These are phyloP conservation scores for Halophytophthora polymorphica DNA, from an alignment of 352 stramenopile species.

Conservation along the genomic window DNA sequence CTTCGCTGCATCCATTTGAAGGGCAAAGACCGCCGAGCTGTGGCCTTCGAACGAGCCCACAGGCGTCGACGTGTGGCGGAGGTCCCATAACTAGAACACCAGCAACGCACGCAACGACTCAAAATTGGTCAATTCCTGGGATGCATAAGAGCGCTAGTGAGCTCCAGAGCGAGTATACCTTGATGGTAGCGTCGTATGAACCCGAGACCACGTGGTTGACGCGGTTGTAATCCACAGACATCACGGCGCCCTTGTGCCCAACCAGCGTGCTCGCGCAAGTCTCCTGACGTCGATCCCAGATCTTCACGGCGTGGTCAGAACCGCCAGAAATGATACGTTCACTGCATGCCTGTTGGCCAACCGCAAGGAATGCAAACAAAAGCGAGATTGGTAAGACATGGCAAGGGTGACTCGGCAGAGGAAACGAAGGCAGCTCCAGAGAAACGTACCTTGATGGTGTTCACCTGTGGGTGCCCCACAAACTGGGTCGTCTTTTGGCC, in stretches of 20 bases:
- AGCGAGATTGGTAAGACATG: too few species aligned
- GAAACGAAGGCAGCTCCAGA: too few species aligned
- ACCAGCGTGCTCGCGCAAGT: conserved; percentile 14
- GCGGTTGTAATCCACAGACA: conserved; percentile 27
- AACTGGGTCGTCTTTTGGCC: conserved; percentile 18
- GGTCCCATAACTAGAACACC: conserved; percentile 18
- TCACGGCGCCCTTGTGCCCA: conserved; percentile 22
- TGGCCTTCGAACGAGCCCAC: conserved; percentile 23
- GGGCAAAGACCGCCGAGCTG: conserved; percentile 28
- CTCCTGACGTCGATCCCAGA: conserved; percentile 27
- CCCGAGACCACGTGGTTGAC: conserved; percentile 20
- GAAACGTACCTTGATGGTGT: conserved; percentile 21
- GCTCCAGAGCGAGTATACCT: conserved; percentile 6
- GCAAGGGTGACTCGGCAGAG: too few species aligned
- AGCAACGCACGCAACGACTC: not conserved
- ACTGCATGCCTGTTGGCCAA: conserved; percentile 8
- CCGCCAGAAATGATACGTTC: conserved; percentile 18
- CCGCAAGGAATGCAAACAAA: too few species aligned
- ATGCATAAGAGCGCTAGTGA: too few species aligned
- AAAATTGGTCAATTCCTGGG: too few species aligned
- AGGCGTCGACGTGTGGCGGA: conserved; percentile 9
- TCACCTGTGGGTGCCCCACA: conserved; percentile 25
- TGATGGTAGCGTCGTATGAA: conserved; percentile 30
- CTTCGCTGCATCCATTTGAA: conserved; percentile 28
- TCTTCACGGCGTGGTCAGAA: conserved; percentile 24